Base-by-base conservation (phyloP, 2,329 filamentous ascomycete species). In the Monascus ruber region DNA sequence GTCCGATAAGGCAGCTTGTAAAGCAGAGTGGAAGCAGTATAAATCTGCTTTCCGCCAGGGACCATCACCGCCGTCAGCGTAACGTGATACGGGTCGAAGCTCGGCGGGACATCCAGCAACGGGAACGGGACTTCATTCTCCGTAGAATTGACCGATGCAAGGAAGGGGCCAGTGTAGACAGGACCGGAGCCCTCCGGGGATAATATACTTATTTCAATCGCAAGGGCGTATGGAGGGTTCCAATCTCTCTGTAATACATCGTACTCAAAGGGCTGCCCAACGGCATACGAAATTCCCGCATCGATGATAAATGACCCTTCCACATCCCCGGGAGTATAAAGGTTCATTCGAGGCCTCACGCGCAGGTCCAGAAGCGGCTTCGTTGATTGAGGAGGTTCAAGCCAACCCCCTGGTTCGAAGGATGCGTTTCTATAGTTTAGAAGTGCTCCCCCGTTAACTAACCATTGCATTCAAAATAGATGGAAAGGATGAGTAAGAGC, bases 341-440 rank as follows among this genome's bases (percentile, higher is more conserved):
- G 62, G 36, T 53, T 68, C 52, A 71, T 65, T 5, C 66, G 64
- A 9, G 71, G 65, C 34, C 62, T 59, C n/a, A 72, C 42, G n/a
- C 55, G 56, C 2, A 72, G 44, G 45, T 68, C 56, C 9, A 73
- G 54, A 32, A 69, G 46, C 4, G 60, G 58, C n/a, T 47, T 48
- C 3, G 50, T 35, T 17, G 64, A 63, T 24, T 41, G 45, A 5
- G 43, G 29, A 7, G 71, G 70, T 27, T 61, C 45, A 5, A 74
- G 59, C 50, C 60, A 59, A 17, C 72, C 71, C 28, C 68, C 69
- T 0, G 70, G 71, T 44, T 71, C 53, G 45, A 69, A 64, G 1
- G 68, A 64, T 4, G 62, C 58, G 41, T 69, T 65, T 35, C 69
- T 70, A 33, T 4, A 2, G 24, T 34, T 29, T 9, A n/a, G 25